Conservation (phyloP, 2,329 filamentous ascomycete species). For the Colletotrichum tanaceti region DNA sequence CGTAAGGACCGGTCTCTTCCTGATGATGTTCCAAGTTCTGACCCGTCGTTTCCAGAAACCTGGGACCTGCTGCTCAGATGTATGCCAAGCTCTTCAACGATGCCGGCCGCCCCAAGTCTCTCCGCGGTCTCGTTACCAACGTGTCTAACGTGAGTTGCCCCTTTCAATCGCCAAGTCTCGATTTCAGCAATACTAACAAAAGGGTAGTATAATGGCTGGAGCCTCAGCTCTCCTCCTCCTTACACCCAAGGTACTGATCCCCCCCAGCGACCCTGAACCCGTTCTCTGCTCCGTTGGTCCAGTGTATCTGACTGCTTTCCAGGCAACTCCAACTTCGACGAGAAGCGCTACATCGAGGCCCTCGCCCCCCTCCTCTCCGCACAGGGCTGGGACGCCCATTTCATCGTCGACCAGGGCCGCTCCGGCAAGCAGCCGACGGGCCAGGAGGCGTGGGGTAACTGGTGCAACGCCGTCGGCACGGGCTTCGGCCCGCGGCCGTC, state of each 20-base stretch:
- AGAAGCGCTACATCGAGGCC: slow-evolving; percentile 68
- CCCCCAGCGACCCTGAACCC: too few species aligned
- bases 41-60: slow-evolving; percentile 49
- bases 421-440: slow-evolving; percentile 65
- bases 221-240: slow-evolving; percentile 53
- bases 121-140: slow-evolving; percentile 68
- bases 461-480: slow-evolving; percentile 74
- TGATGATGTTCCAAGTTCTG: too few species aligned
- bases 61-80: slow-evolving; percentile 59
- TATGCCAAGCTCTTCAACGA: slow-evolving; percentile 62
- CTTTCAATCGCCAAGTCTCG: background rate
- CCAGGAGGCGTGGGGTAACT: slow-evolving; percentile 71
- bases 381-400: slow-evolving; percentile 58
- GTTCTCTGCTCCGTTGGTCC: too few species aligned
- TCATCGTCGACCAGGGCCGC: slow-evolving; percentile 65
- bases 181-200: background rate
- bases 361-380: slow-evolving; percentile 71
- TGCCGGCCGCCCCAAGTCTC: slow-evolving; percentile 59
- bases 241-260: slow-evolving; percentile 54
- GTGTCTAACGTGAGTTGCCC: slow-evolving; percentile 59
- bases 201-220: slow-evolving; percentile 60
- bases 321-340: slow-evolving; percentile 63
- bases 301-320: slow-evolving; percentile 44
- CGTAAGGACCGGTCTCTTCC: too few species aligned
- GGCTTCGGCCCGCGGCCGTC: slow-evolving; percentile 74